A percentile compares a stretch with the other conserved stretches of the same genome.
Evolutionary conservation across 768 basidiomycete genomes (phyloP).

Genomic region (Lactarius tabidus): DNA sequence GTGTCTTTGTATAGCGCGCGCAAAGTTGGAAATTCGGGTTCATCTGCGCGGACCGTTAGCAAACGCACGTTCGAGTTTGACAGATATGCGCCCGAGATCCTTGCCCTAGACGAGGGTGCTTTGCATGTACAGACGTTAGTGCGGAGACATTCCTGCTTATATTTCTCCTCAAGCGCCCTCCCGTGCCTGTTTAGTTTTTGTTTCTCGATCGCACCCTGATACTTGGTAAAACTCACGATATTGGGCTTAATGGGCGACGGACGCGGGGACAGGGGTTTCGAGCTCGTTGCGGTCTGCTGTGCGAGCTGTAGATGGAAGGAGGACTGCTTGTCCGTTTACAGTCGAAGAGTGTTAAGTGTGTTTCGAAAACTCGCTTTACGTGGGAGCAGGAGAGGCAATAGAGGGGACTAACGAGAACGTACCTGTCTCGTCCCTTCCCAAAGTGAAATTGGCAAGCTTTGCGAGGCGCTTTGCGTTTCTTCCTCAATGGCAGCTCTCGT

Average conservation of each 20-base stretch:
- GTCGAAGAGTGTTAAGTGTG: slow-evolving; percentile 71
- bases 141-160: slow-evolving; percentile 85
- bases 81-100: slow-evolving; percentile 84
- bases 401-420: slow-evolving; percentile 34
- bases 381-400: neutral
- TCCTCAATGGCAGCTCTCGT: slow-evolving; percentile 85
- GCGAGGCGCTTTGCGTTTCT: slow-evolving; percentile 82
- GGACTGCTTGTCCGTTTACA: slow-evolving; percentile 83
- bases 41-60: slow-evolving; percentile 85
- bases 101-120: slow-evolving; percentile 87
- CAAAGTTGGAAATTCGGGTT: slow-evolving; percentile 90
- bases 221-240: slow-evolving; percentile 71
- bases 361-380: slow-evolving; percentile 71
- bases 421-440: slow-evolving; percentile 95
- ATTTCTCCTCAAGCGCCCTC: slow-evolving; percentile 88
- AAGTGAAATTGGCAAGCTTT: slow-evolving; percentile 67
- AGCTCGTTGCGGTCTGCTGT: slow-evolving; percentile 65
- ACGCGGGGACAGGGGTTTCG: slow-evolving; percentile 58
- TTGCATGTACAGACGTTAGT: slow-evolving; percentile 96
- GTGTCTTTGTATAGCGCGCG: slow-evolving; percentile 76
- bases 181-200: slow-evolving; percentile 79
- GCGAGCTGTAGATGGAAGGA: slow-evolving; percentile 69
- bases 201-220: slow-evolving; percentile 80
- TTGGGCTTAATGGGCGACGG: slow-evolving; percentile 59
- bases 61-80: slow-evolving; percentile 86